Conservation (phyloP, 2,329 filamentous ascomycete genomes). For the Lecanosticta acicola region DNA sequence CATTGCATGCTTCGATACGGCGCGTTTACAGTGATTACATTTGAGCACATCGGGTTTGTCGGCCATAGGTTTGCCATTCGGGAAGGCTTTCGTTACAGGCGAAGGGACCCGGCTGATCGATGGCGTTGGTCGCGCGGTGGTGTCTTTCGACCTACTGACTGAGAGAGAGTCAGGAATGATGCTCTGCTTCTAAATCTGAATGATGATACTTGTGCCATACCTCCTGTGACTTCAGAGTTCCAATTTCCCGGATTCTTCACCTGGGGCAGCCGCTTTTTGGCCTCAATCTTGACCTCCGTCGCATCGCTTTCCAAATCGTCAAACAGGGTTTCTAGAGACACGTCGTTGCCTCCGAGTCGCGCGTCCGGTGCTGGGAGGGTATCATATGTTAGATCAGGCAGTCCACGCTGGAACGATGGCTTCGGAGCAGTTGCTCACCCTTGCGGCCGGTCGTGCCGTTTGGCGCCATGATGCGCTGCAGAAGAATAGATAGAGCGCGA, state of each 20-base stretch:
- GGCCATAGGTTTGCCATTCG: conserved; percentile 73
- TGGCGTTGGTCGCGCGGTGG: conserved; percentile 8
- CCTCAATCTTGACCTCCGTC: conserved; percentile 22
- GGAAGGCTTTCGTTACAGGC: conserved; percentile 69
- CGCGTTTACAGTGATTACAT: conserved; percentile 94
- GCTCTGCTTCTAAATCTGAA: neutral
- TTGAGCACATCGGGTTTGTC: conserved; percentile 70
- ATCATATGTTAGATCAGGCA: conserved; percentile 15
- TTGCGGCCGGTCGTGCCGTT: conserved; percentile 30
- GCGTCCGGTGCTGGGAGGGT: conserved; percentile 17
- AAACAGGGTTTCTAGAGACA: conserved; percentile 28
- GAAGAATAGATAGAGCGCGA: neutral
- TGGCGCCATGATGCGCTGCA: conserved; percentile 25
- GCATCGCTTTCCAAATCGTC: conserved; percentile 25
- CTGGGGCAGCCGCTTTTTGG: conserved; percentile 27
- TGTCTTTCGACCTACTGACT: conserved; percentile 20
- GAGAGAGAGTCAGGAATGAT: neutral
- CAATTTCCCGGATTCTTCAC: conserved; percentile 32
- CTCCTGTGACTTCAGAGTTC: conserved; percentile 28
- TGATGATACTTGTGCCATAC: conserved; percentile 4
- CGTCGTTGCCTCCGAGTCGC: conserved; percentile 17
- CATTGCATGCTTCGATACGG: conserved; percentile 68
- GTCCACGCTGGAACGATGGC: conserved; percentile 1
- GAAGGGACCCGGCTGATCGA: conserved; percentile 62
- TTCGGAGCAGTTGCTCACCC: conserved; percentile 19